Evolutionary conservation across 495 filamentous ascomycete genomes (phyloP).

Genomic region (Penicillium macrosclerotiorum): DNA sequence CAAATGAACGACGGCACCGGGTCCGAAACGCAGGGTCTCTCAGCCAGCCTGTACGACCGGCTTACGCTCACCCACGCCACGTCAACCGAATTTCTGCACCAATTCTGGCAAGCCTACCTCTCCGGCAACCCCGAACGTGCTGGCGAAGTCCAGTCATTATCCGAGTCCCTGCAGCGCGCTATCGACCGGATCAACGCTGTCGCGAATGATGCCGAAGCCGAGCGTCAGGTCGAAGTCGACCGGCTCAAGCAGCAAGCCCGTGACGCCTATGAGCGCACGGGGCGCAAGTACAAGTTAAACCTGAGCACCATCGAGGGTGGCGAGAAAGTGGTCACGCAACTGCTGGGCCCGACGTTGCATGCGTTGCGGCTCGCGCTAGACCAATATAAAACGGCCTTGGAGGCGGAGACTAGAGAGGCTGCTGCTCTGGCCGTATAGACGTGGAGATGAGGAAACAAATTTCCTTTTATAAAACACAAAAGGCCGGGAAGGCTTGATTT

Average conservation of each 20-base stretch:
- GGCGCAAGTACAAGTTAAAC: conserved; percentile 64
- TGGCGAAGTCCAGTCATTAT: conserved; percentile 68
- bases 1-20: conserved; percentile 30
- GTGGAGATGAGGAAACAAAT: not conserved
- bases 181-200: conserved; percentile 80
- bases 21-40: conserved; percentile 60
- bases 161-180: conserved; percentile 72
- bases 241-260: conserved; percentile 64
- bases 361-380: conserved; percentile 62
- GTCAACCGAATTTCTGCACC: conserved; percentile 88
- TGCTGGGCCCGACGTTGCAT: conserved; percentile 68
- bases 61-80: conserved; percentile 86
- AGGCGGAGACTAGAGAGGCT: conserved; percentile 51
- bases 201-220: conserved; percentile 72
- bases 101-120: conserved; percentile 89
- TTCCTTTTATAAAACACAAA: not conserved
- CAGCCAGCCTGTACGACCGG: conserved; percentile 63
- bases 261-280: conserved; percentile 65
- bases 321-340: conserved; percentile 65
- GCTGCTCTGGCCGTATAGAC: conserved; percentile 16
- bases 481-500: not conserved
- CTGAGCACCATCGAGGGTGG: conserved; percentile 68
- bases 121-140: conserved; percentile 79
- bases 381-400: conserved; percentile 63
- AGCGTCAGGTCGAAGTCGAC: conserved; percentile 57